phyloP scores from a whole-genome alignment of 805 yeast species.

The Nakazawaea ishiwadae region DNA sequence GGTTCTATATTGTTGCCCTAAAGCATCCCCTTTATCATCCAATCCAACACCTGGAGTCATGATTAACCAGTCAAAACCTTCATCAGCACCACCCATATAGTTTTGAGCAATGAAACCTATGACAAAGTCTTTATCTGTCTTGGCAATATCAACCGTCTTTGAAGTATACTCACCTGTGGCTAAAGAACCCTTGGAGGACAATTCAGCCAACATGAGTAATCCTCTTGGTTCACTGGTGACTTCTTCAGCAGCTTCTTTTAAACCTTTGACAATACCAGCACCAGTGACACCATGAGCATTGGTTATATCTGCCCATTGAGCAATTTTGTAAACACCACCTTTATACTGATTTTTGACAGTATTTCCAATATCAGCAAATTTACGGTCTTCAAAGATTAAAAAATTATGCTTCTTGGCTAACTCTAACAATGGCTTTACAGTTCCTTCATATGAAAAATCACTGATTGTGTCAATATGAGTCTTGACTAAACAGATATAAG shows the following conservation, averaged over 20 bases:
- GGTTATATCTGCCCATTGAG: constrained; percentile 94
- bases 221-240: constrained; percentile 80
- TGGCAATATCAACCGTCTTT: constrained; percentile 83
- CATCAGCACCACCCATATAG: constrained; percentile 77
- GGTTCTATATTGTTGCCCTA: constrained; percentile 96
- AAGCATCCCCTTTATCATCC: constrained; percentile 91
- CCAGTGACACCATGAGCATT: constrained; percentile 99
- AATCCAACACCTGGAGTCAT: constrained; percentile 99
- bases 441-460: constrained; percentile 79
- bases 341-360: constrained; percentile 93
- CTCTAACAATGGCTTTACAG: constrained; percentile 67
- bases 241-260: constrained; percentile 63
- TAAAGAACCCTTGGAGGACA: constrained; percentile 88
- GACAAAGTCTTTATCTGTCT: constrained; percentile 80
- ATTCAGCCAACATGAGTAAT: constrained; percentile 89
- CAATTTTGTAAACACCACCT: constrained; percentile 85
- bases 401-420: constrained; percentile 81
- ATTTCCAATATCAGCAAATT: constrained; percentile 97
- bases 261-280: constrained; percentile 84
- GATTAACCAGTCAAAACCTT: constrained; percentile 90
- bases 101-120: constrained; percentile 96
- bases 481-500: constrained; percentile 85
- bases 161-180: constrained; percentile 90
- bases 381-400: constrained; percentile 93
- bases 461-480: constrained; percentile 92